These are phyloP conservation scores for Pseudogymnoascus sp. DNA, from an alignment of 2,329 filamentous ascomycete genomes.

Conservation along the genomic window DNA sequence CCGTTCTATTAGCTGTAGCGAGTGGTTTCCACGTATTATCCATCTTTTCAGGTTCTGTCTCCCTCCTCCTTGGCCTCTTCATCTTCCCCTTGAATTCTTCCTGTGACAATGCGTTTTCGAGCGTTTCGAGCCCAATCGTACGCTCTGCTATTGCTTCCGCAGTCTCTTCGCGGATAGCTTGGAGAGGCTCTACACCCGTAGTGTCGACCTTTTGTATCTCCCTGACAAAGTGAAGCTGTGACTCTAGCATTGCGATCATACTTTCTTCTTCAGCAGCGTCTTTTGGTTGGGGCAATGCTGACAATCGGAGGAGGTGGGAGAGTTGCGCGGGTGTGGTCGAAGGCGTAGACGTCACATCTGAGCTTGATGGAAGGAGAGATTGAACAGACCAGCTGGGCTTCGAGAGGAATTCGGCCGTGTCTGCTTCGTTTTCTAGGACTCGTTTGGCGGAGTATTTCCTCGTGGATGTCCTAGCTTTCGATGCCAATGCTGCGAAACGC, in stretches of 20 bases:
- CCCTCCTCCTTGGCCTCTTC: slow-evolving; percentile 24
- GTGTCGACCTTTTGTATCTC: slow-evolving; percentile 77
- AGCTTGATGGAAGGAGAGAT: slow-evolving; percentile 54
- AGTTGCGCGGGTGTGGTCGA: slow-evolving; percentile 19
- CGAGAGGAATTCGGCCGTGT: slow-evolving; percentile 46
- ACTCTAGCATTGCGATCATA: slow-evolving; percentile 68
- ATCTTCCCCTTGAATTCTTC: slow-evolving; percentile 53
- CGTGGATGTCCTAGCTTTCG: not conserved
- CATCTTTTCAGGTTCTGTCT: not conserved
- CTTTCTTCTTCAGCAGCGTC: slow-evolving; percentile 53
- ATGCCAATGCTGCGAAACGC: not conserved
- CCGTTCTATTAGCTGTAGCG: slow-evolving; percentile 25
- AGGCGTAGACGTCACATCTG: slow-evolving; percentile 15
- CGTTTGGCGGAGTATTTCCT: slow-evolving; percentile 8
- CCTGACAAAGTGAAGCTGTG: slow-evolving; percentile 86
- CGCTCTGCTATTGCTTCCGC: slow-evolving; percentile 44
- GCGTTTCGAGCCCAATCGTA: slow-evolving; percentile 50
- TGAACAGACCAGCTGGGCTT: slow-evolving; percentile 78
- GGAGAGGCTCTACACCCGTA: slow-evolving; percentile 62
- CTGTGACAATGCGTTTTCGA: slow-evolving; percentile 48
- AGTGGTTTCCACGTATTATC: slow-evolving; percentile 25
- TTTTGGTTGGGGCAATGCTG: slow-evolving; percentile 70
- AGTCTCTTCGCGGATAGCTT: slow-evolving; percentile 77
- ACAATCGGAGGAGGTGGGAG: slow-evolving; percentile 74
- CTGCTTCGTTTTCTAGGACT: slow-evolving; percentile 7